A percentile compares a stretch with the other conserved stretches of the same genome.
These are phyloP conservation scores for Pholiota conissans DNA, from an alignment of 768 basidiomycete genomes.

Conservation along the genomic window DNA sequence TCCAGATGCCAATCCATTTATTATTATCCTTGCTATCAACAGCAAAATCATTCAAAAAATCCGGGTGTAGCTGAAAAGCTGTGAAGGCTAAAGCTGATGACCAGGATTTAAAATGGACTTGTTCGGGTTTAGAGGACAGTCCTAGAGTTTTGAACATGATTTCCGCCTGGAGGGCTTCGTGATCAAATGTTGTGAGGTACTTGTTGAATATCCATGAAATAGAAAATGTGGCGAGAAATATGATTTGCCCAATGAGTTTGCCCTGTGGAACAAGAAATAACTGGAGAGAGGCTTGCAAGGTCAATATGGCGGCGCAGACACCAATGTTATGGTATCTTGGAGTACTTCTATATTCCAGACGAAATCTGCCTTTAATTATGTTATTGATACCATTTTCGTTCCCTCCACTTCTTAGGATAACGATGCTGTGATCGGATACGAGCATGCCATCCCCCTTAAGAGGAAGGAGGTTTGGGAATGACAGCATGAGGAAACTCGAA, in stretches of 20 bases:
- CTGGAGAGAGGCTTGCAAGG: slow-evolving; percentile 16
- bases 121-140: too few species aligned
- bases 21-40: too few species aligned
- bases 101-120: too few species aligned
- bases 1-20: too few species aligned
- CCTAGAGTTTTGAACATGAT: slow-evolving; percentile 8
- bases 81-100: too few species aligned
- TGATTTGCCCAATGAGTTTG: slow-evolving; percentile 17
- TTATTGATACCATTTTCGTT: slow-evolving; percentile 14
- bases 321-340: slow-evolving; percentile 15
- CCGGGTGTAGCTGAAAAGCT: too few species aligned
- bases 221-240: slow-evolving; percentile 16
- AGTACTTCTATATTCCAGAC: slow-evolving; percentile 11
- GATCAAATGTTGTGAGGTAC: slow-evolving; percentile 9
- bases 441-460: slow-evolving; percentile 17
- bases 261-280: slow-evolving; percentile 20
- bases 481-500: slow-evolving; percentile 12
- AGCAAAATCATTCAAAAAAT: too few species aligned
- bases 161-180: slow-evolving; percentile 13
- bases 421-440: slow-evolving; percentile 5
- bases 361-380: slow-evolving; percentile 11
- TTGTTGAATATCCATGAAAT: slow-evolving; percentile 18
- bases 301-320: slow-evolving; percentile 10
- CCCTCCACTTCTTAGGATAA: slow-evolving; percentile 16
- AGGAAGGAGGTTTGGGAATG: slow-evolving; percentile 7